Base-by-base conservation (phyloP, 306 rosid genomes). In the Hippophae tibetana region DNA sequence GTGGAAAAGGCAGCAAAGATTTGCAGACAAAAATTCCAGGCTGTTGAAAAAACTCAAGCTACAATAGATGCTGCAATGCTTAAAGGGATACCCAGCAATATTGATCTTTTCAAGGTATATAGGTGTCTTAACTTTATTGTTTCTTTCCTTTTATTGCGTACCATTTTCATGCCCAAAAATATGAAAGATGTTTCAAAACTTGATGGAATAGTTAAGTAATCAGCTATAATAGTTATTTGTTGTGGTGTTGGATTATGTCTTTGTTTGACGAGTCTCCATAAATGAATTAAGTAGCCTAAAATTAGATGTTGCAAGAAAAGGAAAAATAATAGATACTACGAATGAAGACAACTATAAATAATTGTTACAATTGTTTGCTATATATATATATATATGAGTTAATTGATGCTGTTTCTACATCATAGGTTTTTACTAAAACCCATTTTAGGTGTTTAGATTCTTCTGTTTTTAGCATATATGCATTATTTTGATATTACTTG, bases 21-120 rank as follows among this genome's bases (percentile, higher is more conserved):
- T 52, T 72, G 95, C 83, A 83, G 63, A 65, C 72, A 70, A 65
- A 83, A 76, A 68, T 68, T 52, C 51, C 82, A 67, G 68, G 81
- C 70, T 63, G 89, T 78, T 41, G 89, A 87, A 76, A 92, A 82
- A 72, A 87, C 96, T 69, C 99, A 83, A 72, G 99, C 99, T 27
- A 88, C 96, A 52, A 87, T 92, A 80, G 88, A 85, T 78, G 96
- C 99, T 26, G 96, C 99, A 67, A 92, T 75, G 67, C 80, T 92
- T 63, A 45, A 79, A 73, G 96, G 99, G 76, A 88, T 92, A 85
- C 93, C 99, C 42, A 92, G 93, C 74, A 92, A 92, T 78, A 85
- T 92, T 50, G 99, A 92, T 82, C 96, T 92, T 73, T 80, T 92
- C 78, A 85, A 92, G 98, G 96, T 92, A 67, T 31, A 31, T 31